Evolutionary conservation across 441 rosid species (phyloP), one percentile per base, ranked within the genome.

Genomic region (Melastoma candidum): DNA sequence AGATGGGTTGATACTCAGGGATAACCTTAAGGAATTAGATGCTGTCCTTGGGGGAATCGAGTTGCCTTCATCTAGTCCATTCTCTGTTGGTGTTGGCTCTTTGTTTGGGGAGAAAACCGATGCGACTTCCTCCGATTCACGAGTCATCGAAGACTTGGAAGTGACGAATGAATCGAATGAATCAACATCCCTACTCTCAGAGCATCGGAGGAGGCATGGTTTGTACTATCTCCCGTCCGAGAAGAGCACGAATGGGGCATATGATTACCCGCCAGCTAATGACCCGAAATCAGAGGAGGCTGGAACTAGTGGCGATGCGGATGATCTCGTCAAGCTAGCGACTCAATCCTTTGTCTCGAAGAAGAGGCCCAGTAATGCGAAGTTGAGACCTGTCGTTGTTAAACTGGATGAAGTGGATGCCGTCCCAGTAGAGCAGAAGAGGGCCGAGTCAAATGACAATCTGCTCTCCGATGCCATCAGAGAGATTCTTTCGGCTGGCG

Each of bases 361-460:
- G 78, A 76, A 59, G 71, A 84, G 78, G 59, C 57, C 78, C 12
- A 80, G 63, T 55, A 60, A 66, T 49, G 72, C 71, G 54, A 90
- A 87, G 64, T 77, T 81, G 29, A 83, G 96, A 73, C 96, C 96
- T 48, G 87, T 90, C 49, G 97, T 87, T 51, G 88, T 90, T 64
- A 87, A 78, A 71, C 77, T 90, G 63, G 88, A 85, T 58, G 93
- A 77, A 44, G 93, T 72, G 57, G 82, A 78, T 54, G 79, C 48
- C 17, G 61, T 63, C 56, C 66, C 66, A 32, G 44, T 61, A 22
- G 61, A 51, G 17, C 10, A 49, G 7, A 79, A 70, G 68, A 68
- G 68, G 76, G 65, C 57, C 4, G 72, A 56, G 24, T 46, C 48
- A 11, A 74, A 61, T 50, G 83, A 71, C 48, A 80, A 73, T 62